Evolutionary conservation across 768 basidiomycete species (phyloP), one percentile per base, ranked within the genome.

Genomic region (Nidularia sp.): DNA sequence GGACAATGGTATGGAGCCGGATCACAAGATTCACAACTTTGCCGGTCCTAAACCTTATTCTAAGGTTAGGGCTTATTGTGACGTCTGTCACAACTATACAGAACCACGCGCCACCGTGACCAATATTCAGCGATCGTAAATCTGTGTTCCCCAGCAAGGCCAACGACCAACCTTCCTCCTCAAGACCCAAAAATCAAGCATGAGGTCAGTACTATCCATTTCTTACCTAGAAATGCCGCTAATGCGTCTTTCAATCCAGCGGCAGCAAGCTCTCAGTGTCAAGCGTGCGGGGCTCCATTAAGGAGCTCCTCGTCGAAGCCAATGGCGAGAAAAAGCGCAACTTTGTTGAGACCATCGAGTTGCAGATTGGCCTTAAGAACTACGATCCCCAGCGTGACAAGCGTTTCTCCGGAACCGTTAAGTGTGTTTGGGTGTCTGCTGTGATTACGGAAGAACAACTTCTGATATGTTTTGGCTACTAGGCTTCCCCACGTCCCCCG

Each of bases 331-430:
- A 90, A 76, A 89, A 82, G 74, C 85, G 93, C 62, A 94, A 96
- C 72, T 96, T 94, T 68, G 84, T 94, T 57, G 93, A 96, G 81
- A 97, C 94, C 53, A 86, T 96, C 67, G 94, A 97, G 72, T 82
- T 97, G 62, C 93, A 96, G 72, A 91, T 97, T 62, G 94, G 94
- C 61, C 83, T 97, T 66, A 97, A 96, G 81, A 97, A 97, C 84
- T 97, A 97, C 78, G 94, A 99, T 73, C 96, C 97, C 62, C 97
- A 98, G 85, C 81, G 97, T 59, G 97, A 99, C 76, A 99, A 98
- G 81, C 97, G 97, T 93, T 98, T 99, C 90, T 95, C 93, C 59
- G 93, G 93, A 66, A 97, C 93, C 48, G 93, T 96, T 76, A 96
- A 95, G 94, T 94, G 59, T 55, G 81, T 31, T 34, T 29, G 25